Percentiles rank a stretch among this genome's conserved stretches.
Evolutionary conservation across 164 flowering plant species (phyloP).

Genomic region (Tetracentron sinense): DNA sequence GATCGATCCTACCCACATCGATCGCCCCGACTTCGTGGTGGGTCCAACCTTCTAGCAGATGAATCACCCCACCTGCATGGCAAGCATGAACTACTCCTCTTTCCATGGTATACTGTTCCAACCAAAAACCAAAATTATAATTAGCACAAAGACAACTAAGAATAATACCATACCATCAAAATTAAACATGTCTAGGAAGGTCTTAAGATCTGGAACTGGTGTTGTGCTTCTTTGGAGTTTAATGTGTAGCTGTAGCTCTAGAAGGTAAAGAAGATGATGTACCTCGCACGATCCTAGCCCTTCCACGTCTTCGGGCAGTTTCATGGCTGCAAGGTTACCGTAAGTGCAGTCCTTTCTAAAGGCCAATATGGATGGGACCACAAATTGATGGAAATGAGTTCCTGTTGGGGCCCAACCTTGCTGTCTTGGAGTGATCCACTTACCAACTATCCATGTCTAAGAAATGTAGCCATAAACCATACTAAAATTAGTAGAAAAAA

Average conservation of each 20-base stretch:
- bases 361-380: slow-evolving; percentile 71
- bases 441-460: slow-evolving; percentile 97
- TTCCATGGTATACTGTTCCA: slow-evolving; percentile 70
- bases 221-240: no score
- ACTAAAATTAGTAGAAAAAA: no score
- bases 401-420: slow-evolving; percentile 88
- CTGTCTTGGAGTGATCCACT: slow-evolving; percentile 72
- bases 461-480: no score
- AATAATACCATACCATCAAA: no score
- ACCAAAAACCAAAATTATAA: no score
- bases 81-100: slow-evolving; percentile 96
- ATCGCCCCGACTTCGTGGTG: slow-evolving; percentile 95
- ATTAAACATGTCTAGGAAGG: no score
- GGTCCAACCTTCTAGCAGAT: slow-evolving; percentile 73
- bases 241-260: no score
- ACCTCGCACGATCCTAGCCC: slow-evolving; percentile 94
- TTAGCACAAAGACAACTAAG: neutral
- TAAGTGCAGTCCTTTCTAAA: slow-evolving; percentile 83
- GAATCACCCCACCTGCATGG: slow-evolving; percentile 94
- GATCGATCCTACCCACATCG: slow-evolving; percentile 73
- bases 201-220: no score
- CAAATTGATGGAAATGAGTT: slow-evolving; percentile 90
- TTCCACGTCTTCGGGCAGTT: slow-evolving; percentile 71
- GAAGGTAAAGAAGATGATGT: neutral
- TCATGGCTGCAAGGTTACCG: slow-evolving; percentile 92